Evolutionary conservation across 2,329 filamentous ascomycete genomes (phyloP), one percentile per base, ranked within the genome.

Genomic region (Colletotrichum gloeosporioides): DNA sequence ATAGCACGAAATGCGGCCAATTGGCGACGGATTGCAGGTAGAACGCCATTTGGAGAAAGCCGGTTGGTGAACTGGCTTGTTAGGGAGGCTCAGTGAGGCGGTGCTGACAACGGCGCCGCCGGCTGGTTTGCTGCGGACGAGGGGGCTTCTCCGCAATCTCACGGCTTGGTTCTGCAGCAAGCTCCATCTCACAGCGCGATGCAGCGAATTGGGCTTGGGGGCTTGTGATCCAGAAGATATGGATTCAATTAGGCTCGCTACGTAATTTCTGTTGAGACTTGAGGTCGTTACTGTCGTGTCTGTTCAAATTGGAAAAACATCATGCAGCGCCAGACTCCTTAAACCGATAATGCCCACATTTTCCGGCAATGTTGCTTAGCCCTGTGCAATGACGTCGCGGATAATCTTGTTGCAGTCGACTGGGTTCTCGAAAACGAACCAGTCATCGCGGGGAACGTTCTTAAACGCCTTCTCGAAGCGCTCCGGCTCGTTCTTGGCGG

Each of bases 401-500:
- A 89, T 78, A 31, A 87, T 77, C 59, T 82, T 73, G 74, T 85
- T 84, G 80, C 91, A 93, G 85, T 98, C 95, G 53, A 88, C 86
- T 1, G 96, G 92, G 32, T 95, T 90, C 75, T 95, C 92, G 83
- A 98, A 99, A 0, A 98, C 93, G 81, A 93, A 91, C 96, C 96
- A 99, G 0, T 92, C 84, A 31, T 90, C 86, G 59, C 86, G 88
- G 0, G 96, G 95, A 10, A 98, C 88, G 55, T 89, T 92, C 79
- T 93, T 88, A 83, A 99, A 99, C 0, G 96, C 96, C 80, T 92
- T 91, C 82, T 96, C 92, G 80, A 99, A 99, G 34, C 97, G 89
- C 79, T 92, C 89, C 0, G 91, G 89, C 80, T 93, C 92, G 80
- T 95, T 95, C 85, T 94, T 95, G 80, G 94, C 91, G 39, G 93